Conservation (phyloP, 176 grass and related monocot species). For the Musa acuminata region DNA sequence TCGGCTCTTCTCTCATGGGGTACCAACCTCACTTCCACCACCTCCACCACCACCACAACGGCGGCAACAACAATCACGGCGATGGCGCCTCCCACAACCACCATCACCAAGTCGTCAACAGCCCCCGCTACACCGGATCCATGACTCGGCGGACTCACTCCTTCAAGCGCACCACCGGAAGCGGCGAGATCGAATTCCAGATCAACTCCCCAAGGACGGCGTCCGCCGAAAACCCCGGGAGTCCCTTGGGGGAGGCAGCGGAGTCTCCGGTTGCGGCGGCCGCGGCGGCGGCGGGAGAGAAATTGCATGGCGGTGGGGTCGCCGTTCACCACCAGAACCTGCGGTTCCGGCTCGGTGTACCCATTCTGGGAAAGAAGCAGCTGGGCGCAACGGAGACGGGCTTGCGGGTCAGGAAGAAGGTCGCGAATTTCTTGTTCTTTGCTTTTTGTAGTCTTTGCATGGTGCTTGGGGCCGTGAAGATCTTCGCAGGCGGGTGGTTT, state of each 20-base stretch:
- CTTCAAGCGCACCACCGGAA: slow-evolving; percentile 59
- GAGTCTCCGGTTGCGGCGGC: slow-evolving; percentile 15
- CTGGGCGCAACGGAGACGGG: slow-evolving; percentile 11
- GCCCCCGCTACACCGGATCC: slow-evolving; percentile 57
- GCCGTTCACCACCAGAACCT: slow-evolving; percentile 36
- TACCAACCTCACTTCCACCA: slow-evolving; percentile 51
- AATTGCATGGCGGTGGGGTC: neutral
- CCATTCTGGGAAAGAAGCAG: slow-evolving; percentile 20
- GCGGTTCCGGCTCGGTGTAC: slow-evolving; percentile 42
- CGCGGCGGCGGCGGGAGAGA: neutral
- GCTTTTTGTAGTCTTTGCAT: slow-evolving; percentile 68
- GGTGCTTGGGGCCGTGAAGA: slow-evolving; percentile 58
- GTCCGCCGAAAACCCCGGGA: slow-evolving; percentile 34
- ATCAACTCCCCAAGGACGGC: slow-evolving; percentile 84
- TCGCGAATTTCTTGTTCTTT: slow-evolving; percentile 77
- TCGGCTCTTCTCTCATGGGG: slow-evolving; percentile 24
- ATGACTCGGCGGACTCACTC: slow-evolving; percentile 93
- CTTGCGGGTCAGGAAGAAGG: slow-evolving; percentile 40
- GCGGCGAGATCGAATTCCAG: slow-evolving; percentile 83
- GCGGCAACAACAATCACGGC: neutral
- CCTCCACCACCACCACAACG: slow-evolving; percentile 18
- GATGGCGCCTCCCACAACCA: slow-evolving; percentile 18
- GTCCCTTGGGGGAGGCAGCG: slow-evolving; percentile 18
- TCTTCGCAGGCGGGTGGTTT: slow-evolving; percentile 59
- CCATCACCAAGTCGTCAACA: slow-evolving; percentile 43